Conservation (phyloP, 2,329 filamentous ascomycete species). For the Cladobotryum mycophilum region DNA sequence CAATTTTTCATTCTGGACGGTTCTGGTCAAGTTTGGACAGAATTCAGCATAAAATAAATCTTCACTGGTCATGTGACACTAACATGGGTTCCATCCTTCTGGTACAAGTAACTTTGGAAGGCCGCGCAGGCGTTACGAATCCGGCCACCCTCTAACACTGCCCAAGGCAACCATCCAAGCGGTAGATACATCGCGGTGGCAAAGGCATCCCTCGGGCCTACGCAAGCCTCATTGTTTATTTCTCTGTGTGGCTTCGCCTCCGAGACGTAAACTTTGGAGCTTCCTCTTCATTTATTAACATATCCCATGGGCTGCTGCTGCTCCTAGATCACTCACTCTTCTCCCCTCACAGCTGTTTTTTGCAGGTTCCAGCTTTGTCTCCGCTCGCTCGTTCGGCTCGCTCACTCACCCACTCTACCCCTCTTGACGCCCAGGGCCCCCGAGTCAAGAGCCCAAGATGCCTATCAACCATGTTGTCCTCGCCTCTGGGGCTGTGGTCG, state of each 20-base stretch:
- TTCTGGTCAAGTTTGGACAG: too few species aligned
- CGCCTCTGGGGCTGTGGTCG: conserved; percentile 52
- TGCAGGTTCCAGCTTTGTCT: too few species aligned
- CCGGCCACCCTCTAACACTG: background rate
- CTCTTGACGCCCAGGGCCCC: too few species aligned
- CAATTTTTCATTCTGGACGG: too few species aligned
- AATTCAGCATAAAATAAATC: background rate
- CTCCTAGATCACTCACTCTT: too few species aligned
- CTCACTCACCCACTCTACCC: background rate
- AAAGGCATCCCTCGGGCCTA: conserved; percentile 11
- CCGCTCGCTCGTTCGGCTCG: background rate
- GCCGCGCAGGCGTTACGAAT: background rate
- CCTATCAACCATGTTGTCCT: conserved; percentile 49
- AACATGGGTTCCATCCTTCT: background rate
- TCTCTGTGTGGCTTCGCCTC: conserved; percentile 5
- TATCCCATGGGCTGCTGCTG: background rate
- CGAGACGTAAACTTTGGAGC: background rate
- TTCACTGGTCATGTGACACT: conserved; percentile 7
- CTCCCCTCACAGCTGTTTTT: too few species aligned
- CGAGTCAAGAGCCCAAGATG: conserved; percentile 29
- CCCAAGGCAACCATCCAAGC: too few species aligned
- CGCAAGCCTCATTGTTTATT: conserved; percentile 10
- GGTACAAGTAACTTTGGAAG: background rate
- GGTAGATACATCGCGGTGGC: conserved; percentile 8
- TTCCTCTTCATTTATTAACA: too few species aligned